Evolutionary conservation across 129 eudicot genomes (phyloP).

Genomic region (Centaurea solstitialis): DNA sequence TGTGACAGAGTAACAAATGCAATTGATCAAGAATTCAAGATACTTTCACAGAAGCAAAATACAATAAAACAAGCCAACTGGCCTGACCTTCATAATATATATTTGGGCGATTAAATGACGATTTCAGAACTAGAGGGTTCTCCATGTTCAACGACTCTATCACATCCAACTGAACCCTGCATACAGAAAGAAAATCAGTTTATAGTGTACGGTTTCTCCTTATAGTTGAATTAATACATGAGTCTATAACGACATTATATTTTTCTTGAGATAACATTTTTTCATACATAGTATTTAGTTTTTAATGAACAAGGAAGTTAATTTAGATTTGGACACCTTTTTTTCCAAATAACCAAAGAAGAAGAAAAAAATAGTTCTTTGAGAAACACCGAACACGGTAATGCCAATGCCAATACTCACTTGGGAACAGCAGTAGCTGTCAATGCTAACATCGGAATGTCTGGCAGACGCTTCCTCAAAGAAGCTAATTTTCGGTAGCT

Average conservation of each 20-base stretch:
- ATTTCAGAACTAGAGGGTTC: slow-evolving; percentile 76
- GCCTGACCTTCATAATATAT: slow-evolving; percentile 82
- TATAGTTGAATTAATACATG: background rate
- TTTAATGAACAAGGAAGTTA: background rate
- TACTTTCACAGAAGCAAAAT: background rate
- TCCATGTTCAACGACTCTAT: slow-evolving; percentile 73
- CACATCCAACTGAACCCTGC: slow-evolving; percentile 94
- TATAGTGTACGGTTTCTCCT: background rate
- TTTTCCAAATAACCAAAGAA: background rate
- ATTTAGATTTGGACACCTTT: background rate
- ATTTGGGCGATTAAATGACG: slow-evolving; percentile 95
- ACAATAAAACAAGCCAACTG: slow-evolving; percentile 17
- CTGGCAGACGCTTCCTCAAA: slow-evolving; percentile 65
- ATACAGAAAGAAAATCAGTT: slow-evolving; percentile 13
- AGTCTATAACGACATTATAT: background rate
- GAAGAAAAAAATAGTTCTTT: background rate
- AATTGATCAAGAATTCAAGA: background rate
- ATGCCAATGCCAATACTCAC: slow-evolving; percentile 54
- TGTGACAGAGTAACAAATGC: background rate
- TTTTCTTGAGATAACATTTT: background rate
- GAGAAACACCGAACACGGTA: background rate
- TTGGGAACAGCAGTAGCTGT: slow-evolving; percentile 99
- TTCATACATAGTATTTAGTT: background rate
- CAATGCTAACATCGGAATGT: slow-evolving; percentile 81
- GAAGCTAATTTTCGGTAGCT: slow-evolving; percentile 94